Conservation (phyloP, 2,329 filamentous ascomycete genomes). For the Nigrospora osmanthi region DNA sequence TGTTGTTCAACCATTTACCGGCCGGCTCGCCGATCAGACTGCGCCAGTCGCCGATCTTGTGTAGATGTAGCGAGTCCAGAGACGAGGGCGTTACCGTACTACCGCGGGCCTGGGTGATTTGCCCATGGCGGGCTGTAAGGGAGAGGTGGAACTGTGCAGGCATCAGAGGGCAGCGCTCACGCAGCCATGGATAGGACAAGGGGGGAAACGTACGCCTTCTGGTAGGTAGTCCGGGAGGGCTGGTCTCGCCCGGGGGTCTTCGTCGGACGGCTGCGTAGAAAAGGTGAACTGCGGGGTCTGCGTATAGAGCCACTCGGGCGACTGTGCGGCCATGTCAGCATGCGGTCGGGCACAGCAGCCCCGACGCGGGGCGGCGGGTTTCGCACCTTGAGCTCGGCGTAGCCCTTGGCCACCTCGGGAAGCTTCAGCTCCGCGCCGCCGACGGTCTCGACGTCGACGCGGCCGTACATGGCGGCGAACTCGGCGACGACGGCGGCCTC, state of each 20-base stretch:
- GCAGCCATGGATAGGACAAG: background rate
- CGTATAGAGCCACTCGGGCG: conserved; percentile 67
- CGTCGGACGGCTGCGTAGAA: conserved; percentile 49
- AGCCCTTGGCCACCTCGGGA: conserved; percentile 51
- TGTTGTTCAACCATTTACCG: conserved; percentile 19
- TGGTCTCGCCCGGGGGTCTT: conserved; percentile 50
- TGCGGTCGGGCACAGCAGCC: background rate
- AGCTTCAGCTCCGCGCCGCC: conserved; percentile 41
- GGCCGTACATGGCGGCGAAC: conserved; percentile 61
- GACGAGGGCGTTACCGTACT: conserved; percentile 1
- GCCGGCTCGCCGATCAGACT: conserved; percentile 4
- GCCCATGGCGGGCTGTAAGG: conserved; percentile 30
- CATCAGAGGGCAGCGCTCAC: background rate
- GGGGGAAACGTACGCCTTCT: conserved; percentile 27
- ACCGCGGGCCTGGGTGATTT: conserved; percentile 17
- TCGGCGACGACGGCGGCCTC: conserved; percentile 50
- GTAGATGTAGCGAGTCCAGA: conserved; percentile 11
- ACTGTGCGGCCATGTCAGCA: conserved; percentile 27
- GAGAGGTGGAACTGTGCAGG: conserved; percentile 18
- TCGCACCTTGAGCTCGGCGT: conserved; percentile 52
- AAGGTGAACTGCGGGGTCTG: conserved; percentile 83
- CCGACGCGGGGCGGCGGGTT: background rate
- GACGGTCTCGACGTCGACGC: conserved; percentile 27
- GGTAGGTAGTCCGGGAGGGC: conserved; percentile 38
- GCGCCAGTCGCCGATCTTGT: conserved; percentile 19